A percentile compares a stretch with the other conserved stretches of the same genome.
phyloP scores from a whole-genome alignment of 345 rosid species.

The Microthlaspi erraticum region DNA sequence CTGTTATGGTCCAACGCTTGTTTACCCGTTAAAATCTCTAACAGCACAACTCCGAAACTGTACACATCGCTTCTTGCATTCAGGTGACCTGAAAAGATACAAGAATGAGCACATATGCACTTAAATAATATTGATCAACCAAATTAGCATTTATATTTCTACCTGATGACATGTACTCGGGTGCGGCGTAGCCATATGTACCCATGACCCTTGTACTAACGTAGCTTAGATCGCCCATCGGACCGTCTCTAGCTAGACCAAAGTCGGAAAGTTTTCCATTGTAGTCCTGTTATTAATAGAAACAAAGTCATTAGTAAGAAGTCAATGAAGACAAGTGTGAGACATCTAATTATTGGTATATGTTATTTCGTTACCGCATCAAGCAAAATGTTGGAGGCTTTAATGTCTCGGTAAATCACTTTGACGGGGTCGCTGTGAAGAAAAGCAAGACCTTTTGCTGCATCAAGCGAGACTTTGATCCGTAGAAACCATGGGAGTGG shows the following conservation, averaged over 20 bases:
- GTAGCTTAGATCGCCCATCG: constrained; percentile 74
- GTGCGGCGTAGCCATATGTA: constrained; percentile 67
- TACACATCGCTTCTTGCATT: constrained; percentile 83
- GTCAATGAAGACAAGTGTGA: constrained; percentile 2
- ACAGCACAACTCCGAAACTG: constrained; percentile 90
- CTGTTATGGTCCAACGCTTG: constrained; percentile 82
- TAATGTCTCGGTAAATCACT: constrained; percentile 93
- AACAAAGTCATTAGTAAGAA: constrained; percentile 10
- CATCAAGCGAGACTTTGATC: constrained; percentile 85
- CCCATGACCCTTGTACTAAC: constrained; percentile 96
- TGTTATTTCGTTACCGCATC: constrained; percentile 58
- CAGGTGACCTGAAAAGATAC: constrained; percentile 60
- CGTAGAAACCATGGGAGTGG: constrained; percentile 93
- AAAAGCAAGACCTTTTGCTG: constrained; percentile 92
- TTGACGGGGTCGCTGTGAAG: constrained; percentile 82
- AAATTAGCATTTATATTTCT: neutral
- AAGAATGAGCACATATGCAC: neutral
- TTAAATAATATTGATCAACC: neutral
- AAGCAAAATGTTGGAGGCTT: constrained; percentile 83
- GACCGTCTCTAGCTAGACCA: constrained; percentile 95
- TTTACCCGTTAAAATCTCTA: constrained; percentile 86
- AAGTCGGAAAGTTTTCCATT: constrained; percentile 88
- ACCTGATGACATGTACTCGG: constrained; percentile 73
- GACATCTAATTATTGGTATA: neutral
- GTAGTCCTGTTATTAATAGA: constrained; percentile 55